Percentiles rank a stretch among this genome's conserved stretches.
Evolutionary conservation across 2,329 filamentous ascomycete species (phyloP).

Genomic region (Penicillium polonicum): DNA sequence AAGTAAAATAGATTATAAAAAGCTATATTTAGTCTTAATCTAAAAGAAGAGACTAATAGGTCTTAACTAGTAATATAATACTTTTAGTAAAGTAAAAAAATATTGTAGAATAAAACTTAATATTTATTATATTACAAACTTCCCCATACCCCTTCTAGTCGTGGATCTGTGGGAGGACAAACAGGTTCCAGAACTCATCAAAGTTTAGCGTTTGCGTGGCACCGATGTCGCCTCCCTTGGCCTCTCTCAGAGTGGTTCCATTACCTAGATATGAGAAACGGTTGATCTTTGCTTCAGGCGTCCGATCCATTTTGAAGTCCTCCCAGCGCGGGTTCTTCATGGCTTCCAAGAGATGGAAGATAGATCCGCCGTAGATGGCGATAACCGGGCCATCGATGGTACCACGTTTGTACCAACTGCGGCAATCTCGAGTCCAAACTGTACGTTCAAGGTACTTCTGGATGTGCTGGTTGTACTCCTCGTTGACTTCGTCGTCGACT

Average conservation of each 20-base stretch:
- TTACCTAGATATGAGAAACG: conserved; percentile 55
- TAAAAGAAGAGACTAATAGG: too few species aligned
- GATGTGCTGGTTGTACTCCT: not conserved
- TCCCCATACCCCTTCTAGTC: not conserved
- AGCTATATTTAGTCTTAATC: too few species aligned
- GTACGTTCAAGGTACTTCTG: conserved; percentile 1
- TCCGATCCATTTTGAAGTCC: conserved; percentile 55
- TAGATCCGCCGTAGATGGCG: conserved; percentile 39
- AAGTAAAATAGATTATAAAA: too few species aligned
- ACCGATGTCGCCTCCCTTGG: not conserved
- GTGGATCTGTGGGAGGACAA: not conserved
- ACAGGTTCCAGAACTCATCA: not conserved
- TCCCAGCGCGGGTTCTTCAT: conserved; percentile 53
- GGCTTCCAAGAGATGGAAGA: conserved; percentile 16
- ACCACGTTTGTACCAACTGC: conserved; percentile 36
- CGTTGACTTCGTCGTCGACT: not conserved
- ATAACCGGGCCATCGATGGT: conserved; percentile 47
- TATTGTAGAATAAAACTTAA: too few species aligned
- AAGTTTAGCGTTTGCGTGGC: not conserved
- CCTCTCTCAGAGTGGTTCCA: conserved; percentile 29
- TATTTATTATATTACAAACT: too few species aligned
- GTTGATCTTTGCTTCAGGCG: conserved; percentile 34
- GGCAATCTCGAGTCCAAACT: not conserved
- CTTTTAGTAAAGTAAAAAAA: too few species aligned
- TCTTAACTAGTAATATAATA: too few species aligned